phyloP scores from a whole-genome alignment of 2,329 filamentous ascomycete species.

The Madurella fahalii region DNA sequence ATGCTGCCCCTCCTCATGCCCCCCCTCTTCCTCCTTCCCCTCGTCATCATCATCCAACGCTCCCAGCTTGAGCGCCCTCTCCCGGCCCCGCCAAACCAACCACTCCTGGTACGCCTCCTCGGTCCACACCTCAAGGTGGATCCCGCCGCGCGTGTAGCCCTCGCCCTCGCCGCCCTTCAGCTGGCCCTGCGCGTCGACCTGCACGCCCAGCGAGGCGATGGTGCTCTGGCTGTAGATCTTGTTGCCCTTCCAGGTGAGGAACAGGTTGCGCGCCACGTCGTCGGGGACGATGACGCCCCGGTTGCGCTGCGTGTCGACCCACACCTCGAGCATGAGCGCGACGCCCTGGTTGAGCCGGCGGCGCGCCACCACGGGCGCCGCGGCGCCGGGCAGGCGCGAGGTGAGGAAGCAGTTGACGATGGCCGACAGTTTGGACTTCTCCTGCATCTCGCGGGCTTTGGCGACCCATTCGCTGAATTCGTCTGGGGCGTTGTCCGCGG shows the following conservation, averaged over 20 bases:
- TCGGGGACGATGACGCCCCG: conserved; percentile 33
- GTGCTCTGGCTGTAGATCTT: conserved; percentile 74
- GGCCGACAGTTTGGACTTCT: conserved; percentile 31
- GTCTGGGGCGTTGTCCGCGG: conserved; percentile 19
- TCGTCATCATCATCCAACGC: conserved; percentile 37
- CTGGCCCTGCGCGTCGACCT: conserved; percentile 41
- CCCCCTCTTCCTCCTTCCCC: conserved; percentile 24
- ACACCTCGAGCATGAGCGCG: conserved; percentile 62
- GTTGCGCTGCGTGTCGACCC: conserved; percentile 59
- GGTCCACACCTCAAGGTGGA: conserved; percentile 78
- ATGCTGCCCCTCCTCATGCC: neutral
- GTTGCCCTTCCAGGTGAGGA: conserved; percentile 74
- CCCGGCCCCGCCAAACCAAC: conserved; percentile 46
- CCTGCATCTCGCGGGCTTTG: conserved; percentile 36
- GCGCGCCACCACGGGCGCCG: conserved; percentile 51
- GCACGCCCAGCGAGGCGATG: conserved; percentile 62
- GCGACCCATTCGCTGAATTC: conserved; percentile 45
- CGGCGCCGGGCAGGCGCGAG: conserved; percentile 55
- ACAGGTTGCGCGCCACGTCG: conserved; percentile 51
- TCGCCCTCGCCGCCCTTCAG: conserved; percentile 36
- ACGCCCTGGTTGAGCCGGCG: conserved; percentile 66
- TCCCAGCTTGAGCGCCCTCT: conserved; percentile 41
- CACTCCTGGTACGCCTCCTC: conserved; percentile 53
- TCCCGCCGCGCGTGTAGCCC: conserved; percentile 48
- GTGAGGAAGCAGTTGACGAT: conserved; percentile 63